A percentile compares a stretch with the other conserved stretches of the same genome.
Conservation (phyloP, 176 grass and related monocot genomes). For the Rhynchospora pubera region DNA sequence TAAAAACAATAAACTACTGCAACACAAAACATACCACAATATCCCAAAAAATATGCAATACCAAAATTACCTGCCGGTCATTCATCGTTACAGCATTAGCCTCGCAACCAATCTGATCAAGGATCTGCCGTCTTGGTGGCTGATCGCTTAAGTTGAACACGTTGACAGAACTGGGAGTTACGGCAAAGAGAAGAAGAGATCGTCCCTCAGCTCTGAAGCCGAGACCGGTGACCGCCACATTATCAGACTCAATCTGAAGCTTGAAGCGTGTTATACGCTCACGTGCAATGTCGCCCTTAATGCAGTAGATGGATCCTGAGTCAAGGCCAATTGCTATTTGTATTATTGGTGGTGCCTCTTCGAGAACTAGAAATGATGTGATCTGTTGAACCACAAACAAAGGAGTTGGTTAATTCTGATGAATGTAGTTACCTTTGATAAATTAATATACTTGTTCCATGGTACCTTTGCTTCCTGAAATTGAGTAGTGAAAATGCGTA, state of each 20-base stretch:
- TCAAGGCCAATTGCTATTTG: conserved; percentile 75
- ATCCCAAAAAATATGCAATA: background rate
- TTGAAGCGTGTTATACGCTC: conserved; percentile 91
- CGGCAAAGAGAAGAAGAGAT: conserved; percentile 74
- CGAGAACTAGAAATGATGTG: conserved; percentile 89
- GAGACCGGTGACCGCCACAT: conserved; percentile 64
- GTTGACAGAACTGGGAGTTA: conserved; percentile 62
- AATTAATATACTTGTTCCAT: background rate
- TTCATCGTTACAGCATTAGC: conserved; percentile 75
- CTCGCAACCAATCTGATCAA: conserved; percentile 81
- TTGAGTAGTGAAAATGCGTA: conserved; percentile 77
- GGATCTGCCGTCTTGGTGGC: conserved; percentile 66
- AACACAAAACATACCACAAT: background rate
- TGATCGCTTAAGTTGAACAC: conserved; percentile 85
- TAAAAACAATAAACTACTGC: background rate
- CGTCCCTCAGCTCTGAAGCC: conserved; percentile 71
- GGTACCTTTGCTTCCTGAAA: conserved; percentile 89
- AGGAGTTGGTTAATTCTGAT: conserved; percentile 17
- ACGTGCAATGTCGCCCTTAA: conserved; percentile 88
- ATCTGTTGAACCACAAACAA: conserved; percentile 40
- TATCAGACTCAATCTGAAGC: conserved; percentile 51
- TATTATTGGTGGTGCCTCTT: conserved; percentile 90
- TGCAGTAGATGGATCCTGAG: conserved; percentile 87
- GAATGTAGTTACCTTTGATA: background rate
- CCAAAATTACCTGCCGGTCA: conserved; percentile 65